phyloP scores from a whole-genome alignment of 306 rosid genomes.

The Pterocarpus santalinus region DNA sequence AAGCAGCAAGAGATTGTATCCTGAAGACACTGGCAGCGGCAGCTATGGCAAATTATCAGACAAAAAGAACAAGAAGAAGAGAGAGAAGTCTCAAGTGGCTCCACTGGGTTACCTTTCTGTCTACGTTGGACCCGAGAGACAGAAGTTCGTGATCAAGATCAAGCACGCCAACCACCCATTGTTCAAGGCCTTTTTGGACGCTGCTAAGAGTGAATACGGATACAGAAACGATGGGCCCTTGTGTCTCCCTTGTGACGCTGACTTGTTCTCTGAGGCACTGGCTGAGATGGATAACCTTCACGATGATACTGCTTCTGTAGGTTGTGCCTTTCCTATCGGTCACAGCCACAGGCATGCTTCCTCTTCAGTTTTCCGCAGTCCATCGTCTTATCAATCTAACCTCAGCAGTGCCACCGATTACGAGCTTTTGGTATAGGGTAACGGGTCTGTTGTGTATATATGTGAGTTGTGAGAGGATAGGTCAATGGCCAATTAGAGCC shows the following conservation, averaged over 20 bases:
- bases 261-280: slow-evolving; percentile 60
- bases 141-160: slow-evolving; percentile 62
- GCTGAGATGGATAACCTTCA: slow-evolving; percentile 20
- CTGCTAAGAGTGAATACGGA: slow-evolving; percentile 74
- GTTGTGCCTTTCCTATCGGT: slow-evolving; percentile 29
- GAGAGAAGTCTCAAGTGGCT: slow-evolving; percentile 23
- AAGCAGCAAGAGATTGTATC: slow-evolving; percentile 24
- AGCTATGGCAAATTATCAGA: slow-evolving; percentile 30
- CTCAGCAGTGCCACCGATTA: not conserved
- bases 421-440: slow-evolving; percentile 11
- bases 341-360: not conserved
- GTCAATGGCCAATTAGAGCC: no score
- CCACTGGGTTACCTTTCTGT: slow-evolving; percentile 67
- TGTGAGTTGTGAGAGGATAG: no score
- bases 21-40: not conserved
- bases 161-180: slow-evolving; percentile 64
- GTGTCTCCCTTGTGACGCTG: slow-evolving; percentile 74
- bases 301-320: not conserved
- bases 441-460: no score
- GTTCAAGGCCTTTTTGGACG: slow-evolving; percentile 69
- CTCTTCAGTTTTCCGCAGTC: not conserved
- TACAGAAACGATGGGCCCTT: slow-evolving; percentile 69
- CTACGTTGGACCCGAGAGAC: slow-evolving; percentile 66
- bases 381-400: slow-evolving; percentile 32
- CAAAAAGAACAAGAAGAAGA: not conserved